Evolutionary conservation across 768 basidiomycete genomes (phyloP).

Genomic region (Piloderma croceum): DNA sequence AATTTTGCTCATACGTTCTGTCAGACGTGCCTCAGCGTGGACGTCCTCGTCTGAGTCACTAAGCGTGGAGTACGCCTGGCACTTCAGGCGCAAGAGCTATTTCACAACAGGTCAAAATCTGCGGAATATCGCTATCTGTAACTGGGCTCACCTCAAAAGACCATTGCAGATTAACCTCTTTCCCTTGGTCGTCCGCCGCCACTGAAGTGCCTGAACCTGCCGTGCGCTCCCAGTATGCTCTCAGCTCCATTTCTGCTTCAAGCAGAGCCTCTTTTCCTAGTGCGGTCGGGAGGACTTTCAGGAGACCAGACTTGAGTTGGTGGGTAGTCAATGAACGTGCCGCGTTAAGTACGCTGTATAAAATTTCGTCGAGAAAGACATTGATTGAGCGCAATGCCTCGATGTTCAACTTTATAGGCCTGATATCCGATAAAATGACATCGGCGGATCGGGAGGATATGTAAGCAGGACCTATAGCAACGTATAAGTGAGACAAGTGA

Average conservation of each 20-base stretch:
- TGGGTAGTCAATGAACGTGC: constrained; percentile 69
- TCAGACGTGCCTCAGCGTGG: constrained; percentile 54
- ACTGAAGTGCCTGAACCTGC: constrained; percentile 28
- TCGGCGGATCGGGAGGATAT: constrained; percentile 83
- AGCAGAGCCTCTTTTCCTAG: constrained; percentile 88
- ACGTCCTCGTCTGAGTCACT: constrained; percentile 77
- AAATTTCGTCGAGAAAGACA: constrained; percentile 77
- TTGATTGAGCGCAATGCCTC: constrained; percentile 80
- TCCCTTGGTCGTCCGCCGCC: constrained; percentile 43
- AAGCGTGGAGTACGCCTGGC: constrained; percentile 82
- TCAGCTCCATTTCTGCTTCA: constrained; percentile 88
- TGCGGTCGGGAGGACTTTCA: constrained; percentile 68
- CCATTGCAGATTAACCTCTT: constrained; percentile 67
- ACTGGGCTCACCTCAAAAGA: constrained; percentile 59
- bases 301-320: constrained; percentile 63
- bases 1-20: constrained; percentile 53
- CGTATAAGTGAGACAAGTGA: constrained; percentile 4
- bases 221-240: constrained; percentile 83
- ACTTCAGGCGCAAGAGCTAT: constrained; percentile 73
- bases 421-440: constrained; percentile 86
- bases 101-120: constrained; percentile 4
- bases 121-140: constrained; percentile 7
- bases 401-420: constrained; percentile 78
- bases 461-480: constrained; percentile 57
- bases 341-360: constrained; percentile 63